Base-by-base conservation (phyloP, 2,329 filamentous ascomycete genomes). In the Boeremia lycopersici region DNA sequence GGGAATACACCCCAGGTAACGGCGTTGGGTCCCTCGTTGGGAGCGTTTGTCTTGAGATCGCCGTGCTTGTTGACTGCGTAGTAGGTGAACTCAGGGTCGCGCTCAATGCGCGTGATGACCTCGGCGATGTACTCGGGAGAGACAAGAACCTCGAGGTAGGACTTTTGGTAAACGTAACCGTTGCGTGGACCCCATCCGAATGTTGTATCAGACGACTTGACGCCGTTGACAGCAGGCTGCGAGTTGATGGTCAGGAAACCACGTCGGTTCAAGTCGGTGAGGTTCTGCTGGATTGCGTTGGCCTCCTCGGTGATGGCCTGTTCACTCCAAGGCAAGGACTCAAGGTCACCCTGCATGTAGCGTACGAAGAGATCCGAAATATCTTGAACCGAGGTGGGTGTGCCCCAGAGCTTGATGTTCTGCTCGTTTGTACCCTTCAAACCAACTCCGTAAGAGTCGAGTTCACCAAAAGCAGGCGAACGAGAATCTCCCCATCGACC, bases 1-100 rank as follows among this genome's bases (percentile, higher is more conserved):
- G 95, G 93, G 80, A 98, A 99, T 30, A 99, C 96, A 76, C 95
- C 95, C 95, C 95, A 99, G 1, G 95, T 99, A 44, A 99, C 90
- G n/a, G 95, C 95, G 68, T 99, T 99, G 33, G 95, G 95, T 6
- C 91, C 90, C 64, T 96, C 91, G 19, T 86, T 85, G 8, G 88
- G 87, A 1, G 91, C 87, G 70, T 99, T 98, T 26, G 91, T 95
- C 74, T 87, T 87, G 51, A 98, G 82, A 53, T 88, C 85, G 26
- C 93, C 93, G 17, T 84, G 82, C 75, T 91, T 93, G 67, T 90
- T 95, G 58, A 97, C 91, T 41, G 92, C 91, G 69, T 98, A 96
- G 79, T 96, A 99, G 0, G 93, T 97, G 70, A 99, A 80, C 63
- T 96, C 89, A 3, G 88, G 84, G 67, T 95, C 85, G 42, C 84